phyloP scores from a whole-genome alignment of 257 asterid species.

The Primulina eburnea region DNA sequence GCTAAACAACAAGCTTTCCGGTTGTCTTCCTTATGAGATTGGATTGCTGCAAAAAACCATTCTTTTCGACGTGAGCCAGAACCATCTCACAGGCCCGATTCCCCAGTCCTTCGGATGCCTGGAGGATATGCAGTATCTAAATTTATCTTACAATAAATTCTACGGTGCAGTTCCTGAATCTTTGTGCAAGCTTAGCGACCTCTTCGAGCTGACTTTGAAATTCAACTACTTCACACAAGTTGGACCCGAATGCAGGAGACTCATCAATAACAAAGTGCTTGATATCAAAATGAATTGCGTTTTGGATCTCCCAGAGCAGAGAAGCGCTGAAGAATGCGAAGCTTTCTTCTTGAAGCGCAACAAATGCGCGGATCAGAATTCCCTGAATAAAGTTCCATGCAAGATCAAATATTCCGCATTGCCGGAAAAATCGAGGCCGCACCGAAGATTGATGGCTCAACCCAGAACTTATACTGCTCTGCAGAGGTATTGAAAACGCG shows the following conservation, averaged over 20 bases:
- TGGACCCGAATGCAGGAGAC: conserved; percentile 56
- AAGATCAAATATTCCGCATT: not conserved
- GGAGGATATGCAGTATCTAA: conserved; percentile 24
- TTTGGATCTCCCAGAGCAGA: conserved; percentile 49
- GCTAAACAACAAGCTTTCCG: conserved; percentile 43
- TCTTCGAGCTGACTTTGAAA: conserved; percentile 33
- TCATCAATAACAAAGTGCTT: conserved; percentile 39
- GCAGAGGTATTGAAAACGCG: not conserved
- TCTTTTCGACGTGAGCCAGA: conserved; percentile 50
- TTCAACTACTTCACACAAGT: conserved; percentile 55
- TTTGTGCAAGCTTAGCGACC: conserved; percentile 36
- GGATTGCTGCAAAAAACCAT: conserved; percentile 38
- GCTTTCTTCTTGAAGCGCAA: conserved; percentile 34
- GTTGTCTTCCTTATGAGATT: conserved; percentile 64
- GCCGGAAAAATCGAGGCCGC: not conserved
- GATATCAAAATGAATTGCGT: conserved; percentile 56
- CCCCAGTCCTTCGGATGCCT: conserved; percentile 65
- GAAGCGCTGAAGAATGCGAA: conserved; percentile 33
- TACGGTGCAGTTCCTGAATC: conserved; percentile 64
- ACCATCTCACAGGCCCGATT: conserved; percentile 58
- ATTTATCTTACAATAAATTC: conserved; percentile 37
- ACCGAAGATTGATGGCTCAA: conserved; percentile 25
- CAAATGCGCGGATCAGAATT: conserved; percentile 38
- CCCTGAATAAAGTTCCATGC: conserved; percentile 38
- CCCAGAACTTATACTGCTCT: conserved; percentile 36